Conservation (phyloP, 768 basidiomycete genomes). For the Psilocybe sp. region DNA sequence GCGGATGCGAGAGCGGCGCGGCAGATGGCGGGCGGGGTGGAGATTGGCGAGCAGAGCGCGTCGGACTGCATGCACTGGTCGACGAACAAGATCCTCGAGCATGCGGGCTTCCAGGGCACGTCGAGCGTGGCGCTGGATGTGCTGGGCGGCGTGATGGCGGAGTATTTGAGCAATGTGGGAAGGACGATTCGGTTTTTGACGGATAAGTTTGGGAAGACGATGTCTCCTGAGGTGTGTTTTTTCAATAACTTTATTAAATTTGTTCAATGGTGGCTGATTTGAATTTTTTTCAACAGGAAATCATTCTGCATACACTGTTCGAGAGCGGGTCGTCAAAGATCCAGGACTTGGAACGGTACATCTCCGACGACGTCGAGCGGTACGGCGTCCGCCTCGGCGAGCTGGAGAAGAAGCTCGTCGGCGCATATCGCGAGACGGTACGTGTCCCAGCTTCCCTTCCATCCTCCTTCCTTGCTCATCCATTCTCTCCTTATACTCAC, state of each 20-base stretch:
- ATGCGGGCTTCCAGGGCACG: slow-evolving; percentile 90
- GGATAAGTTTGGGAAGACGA: slow-evolving; percentile 76
- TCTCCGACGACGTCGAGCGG: slow-evolving; percentile 84
- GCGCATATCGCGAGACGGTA: slow-evolving; percentile 80
- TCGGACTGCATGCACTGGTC: slow-evolving; percentile 69
- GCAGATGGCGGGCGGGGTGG: slow-evolving; percentile 34
- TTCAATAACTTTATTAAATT: slow-evolving; percentile 9
- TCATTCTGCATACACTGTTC: slow-evolving; percentile 86
- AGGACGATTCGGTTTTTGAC: slow-evolving; percentile 77
- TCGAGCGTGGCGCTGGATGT: slow-evolving; percentile 78
- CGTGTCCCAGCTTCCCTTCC: slow-evolving; percentile 23
- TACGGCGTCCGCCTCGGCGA: slow-evolving; percentile 76
- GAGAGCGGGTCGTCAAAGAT: slow-evolving; percentile 82
- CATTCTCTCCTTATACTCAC: background rate
- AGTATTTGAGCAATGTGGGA: slow-evolving; percentile 85
- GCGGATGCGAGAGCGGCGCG: slow-evolving; percentile 15
- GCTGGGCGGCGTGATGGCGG: slow-evolving; percentile 69
- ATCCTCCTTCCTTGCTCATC: background rate
- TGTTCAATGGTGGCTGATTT: background rate
- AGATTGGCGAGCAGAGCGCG: slow-evolving; percentile 60
- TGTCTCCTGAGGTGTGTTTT: slow-evolving; percentile 82
- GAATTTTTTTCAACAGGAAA: slow-evolving; percentile 63
- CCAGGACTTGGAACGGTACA: slow-evolving; percentile 80
- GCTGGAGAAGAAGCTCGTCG: slow-evolving; percentile 81
- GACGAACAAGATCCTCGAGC: slow-evolving; percentile 77